Conservation (phyloP, 1,284 basidiomycete genomes). For the Mycena sp. region DNA sequence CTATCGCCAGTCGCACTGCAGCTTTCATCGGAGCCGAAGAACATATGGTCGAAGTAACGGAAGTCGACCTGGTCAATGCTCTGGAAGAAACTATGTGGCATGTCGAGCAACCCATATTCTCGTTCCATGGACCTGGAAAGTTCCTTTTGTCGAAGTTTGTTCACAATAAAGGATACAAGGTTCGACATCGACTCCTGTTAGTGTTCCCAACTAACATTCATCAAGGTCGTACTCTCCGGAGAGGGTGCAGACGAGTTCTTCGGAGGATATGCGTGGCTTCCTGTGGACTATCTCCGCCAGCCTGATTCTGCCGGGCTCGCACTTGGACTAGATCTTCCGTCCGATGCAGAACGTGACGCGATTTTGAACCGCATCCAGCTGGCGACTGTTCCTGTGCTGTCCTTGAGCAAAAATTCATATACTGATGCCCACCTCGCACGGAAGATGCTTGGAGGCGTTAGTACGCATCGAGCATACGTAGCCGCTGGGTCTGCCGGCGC, state of each 20-base stretch:
- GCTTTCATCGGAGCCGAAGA: background rate
- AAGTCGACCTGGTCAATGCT: background rate
- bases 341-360: background rate
- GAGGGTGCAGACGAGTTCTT: conserved; percentile 9
- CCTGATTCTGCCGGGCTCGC: background rate
- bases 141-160: background rate
- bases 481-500: background rate
- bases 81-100: conserved; percentile 5
- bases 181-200: background rate
- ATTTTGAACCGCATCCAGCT: background rate
- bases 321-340: background rate
- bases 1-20: background rate
- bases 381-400: background rate
- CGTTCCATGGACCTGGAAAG: conserved; percentile 2
- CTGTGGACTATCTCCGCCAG: background rate
- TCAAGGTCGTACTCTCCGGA: conserved; percentile 4
- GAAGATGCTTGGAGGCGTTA: conserved; percentile 4
- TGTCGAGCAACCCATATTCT: background rate
- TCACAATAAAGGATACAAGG: conserved; percentile 2
- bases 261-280: conserved; percentile 9
- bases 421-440: background rate
- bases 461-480: background rate
- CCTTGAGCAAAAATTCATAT: background rate
- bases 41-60: background rate
- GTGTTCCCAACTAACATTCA: background rate